Conservation (phyloP, 352 stramenopile genomes). For the Plasmopara viticola region DNA sequence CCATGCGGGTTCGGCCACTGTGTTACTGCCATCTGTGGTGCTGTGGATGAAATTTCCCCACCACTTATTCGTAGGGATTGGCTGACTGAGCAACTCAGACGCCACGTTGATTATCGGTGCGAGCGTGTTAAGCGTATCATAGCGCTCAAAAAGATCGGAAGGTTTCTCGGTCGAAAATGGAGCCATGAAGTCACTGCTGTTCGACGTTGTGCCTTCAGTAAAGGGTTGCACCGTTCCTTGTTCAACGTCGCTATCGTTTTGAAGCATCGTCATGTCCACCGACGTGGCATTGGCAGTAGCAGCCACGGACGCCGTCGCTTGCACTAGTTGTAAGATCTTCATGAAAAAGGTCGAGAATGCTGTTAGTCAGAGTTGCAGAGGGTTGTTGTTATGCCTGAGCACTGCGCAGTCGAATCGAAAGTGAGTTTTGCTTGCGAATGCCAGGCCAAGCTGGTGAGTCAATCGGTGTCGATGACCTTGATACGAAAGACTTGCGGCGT, state of each 20-base stretch:
- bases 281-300: slow-evolving; percentile 1
- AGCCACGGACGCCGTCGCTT: slow-evolving; percentile 12
- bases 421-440: slow-evolving; percentile 14
- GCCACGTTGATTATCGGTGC: slow-evolving; percentile 65
- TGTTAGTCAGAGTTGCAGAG: neutral
- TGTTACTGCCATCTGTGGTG: slow-evolving; percentile 32
- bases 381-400: slow-evolving; percentile 12
- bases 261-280: slow-evolving; percentile 20
- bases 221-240: slow-evolving; percentile 18
- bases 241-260: slow-evolving; percentile 13
- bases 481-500: slow-evolving; percentile 5
- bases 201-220: slow-evolving; percentile 3
- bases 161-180: slow-evolving; percentile 46
- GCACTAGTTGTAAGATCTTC: slow-evolving; percentile 27
- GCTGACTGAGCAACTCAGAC: slow-evolving; percentile 31
- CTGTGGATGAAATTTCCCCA: slow-evolving; percentile 77
- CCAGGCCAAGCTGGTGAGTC: slow-evolving; percentile 8
- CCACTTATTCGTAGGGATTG: slow-evolving; percentile 82
- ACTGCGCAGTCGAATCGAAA: slow-evolving; percentile 23
- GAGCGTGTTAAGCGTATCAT: slow-evolving; percentile 40
- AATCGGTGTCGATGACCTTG: slow-evolving; percentile 4
- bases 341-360: slow-evolving; percentile 3
- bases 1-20: slow-evolving; percentile 53
- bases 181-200: slow-evolving; percentile 22
- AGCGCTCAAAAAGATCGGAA: slow-evolving; percentile 48